These are phyloP conservation scores for Grifola frondosa DNA, from an alignment of 1,284 basidiomycete species.

Conservation along the genomic window DNA sequence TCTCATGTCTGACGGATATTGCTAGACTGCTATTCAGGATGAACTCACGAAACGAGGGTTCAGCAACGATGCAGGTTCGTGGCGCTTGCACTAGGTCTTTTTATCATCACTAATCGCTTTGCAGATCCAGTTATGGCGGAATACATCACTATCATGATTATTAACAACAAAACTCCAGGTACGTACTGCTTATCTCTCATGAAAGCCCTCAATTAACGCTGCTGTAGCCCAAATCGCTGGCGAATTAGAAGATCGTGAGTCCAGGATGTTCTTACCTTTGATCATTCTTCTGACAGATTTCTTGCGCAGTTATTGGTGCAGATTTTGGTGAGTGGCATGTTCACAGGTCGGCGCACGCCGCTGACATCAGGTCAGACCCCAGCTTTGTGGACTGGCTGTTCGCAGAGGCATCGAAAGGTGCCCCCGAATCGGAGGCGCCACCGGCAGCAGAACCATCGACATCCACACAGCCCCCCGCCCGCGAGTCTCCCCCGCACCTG, in stretches of 20 bases:
- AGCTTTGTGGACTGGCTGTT: constrained; percentile 86
- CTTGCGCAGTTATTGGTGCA: constrained; percentile 65
- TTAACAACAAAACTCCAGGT: constrained; percentile 85
- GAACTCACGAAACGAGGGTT: constrained; percentile 77
- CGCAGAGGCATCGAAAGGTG: constrained; percentile 69
- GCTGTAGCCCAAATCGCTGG: constrained; percentile 72
- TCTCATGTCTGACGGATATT: constrained; percentile 13
- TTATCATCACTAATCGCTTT: constrained; percentile 3
- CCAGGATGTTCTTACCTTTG: constrained; percentile 12
- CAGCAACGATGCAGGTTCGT: constrained; percentile 73
- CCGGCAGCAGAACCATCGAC: constrained; percentile 35
- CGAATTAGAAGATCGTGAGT: constrained; percentile 80
- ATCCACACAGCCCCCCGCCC: constrained; percentile 31
- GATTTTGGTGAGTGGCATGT: constrained; percentile 58
- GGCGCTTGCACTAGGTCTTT: no score
- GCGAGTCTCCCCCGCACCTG: constrained; percentile 29
- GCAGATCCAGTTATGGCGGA: constrained; percentile 87
- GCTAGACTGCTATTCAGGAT: constrained; percentile 80
- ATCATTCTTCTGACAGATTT: not conserved
- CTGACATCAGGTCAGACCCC: constrained; percentile 47
- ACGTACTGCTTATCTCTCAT: constrained; percentile 27
- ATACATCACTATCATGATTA: constrained; percentile 90
- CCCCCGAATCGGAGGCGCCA: constrained; percentile 44
- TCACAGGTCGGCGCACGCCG: constrained; percentile 7
- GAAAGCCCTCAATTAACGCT: constrained; percentile 13